phyloP scores from a whole-genome alignment of 768 basidiomycete species.

The Serendipita sp. region DNA sequence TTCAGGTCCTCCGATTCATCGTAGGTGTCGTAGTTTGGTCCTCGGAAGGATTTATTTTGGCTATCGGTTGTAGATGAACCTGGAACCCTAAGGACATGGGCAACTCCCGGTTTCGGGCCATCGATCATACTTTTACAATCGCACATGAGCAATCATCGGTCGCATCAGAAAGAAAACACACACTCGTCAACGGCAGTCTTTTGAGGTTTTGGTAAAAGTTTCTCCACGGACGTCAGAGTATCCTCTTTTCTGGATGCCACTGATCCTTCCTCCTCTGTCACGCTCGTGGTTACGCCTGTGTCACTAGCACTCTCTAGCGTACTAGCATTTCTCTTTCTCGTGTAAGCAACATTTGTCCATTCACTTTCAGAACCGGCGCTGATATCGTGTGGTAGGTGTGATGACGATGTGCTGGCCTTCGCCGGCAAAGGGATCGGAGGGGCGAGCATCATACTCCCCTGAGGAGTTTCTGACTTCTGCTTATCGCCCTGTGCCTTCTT shows the following conservation, averaged over 20 bases:
- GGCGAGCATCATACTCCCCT: background rate
- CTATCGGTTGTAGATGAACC: conserved; percentile 29
- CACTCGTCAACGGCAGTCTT: conserved; percentile 60
- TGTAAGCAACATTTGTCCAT: background rate
- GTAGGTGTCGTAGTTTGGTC: conserved; percentile 65
- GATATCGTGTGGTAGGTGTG: background rate
- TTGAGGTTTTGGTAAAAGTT: conserved; percentile 43
- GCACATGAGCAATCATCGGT: conserved; percentile 9
- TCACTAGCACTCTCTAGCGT: conserved; percentile 9
- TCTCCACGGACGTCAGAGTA: conserved; percentile 39
- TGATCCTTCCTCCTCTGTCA: conserved; percentile 12
- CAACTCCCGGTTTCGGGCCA: conserved; percentile 32
- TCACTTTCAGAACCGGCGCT: background rate
- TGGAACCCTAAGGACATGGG: conserved; percentile 57
- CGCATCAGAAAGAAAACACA: conserved; percentile 16
- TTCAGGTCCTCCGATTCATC: conserved; percentile 36
- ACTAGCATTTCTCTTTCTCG: background rate
- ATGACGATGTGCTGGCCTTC: background rate
- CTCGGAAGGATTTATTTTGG: conserved; percentile 35
- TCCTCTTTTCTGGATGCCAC: background rate
- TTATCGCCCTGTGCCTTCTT: conserved; percentile 5
- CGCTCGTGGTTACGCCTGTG: conserved; percentile 11
- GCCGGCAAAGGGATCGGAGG: background rate
- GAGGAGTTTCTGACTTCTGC: conserved; percentile 3
- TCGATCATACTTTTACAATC: conserved; percentile 41